These are phyloP conservation scores for Tanozyma kutaoensis DNA, from an alignment of 805 yeast species.

Conservation along the genomic window DNA sequence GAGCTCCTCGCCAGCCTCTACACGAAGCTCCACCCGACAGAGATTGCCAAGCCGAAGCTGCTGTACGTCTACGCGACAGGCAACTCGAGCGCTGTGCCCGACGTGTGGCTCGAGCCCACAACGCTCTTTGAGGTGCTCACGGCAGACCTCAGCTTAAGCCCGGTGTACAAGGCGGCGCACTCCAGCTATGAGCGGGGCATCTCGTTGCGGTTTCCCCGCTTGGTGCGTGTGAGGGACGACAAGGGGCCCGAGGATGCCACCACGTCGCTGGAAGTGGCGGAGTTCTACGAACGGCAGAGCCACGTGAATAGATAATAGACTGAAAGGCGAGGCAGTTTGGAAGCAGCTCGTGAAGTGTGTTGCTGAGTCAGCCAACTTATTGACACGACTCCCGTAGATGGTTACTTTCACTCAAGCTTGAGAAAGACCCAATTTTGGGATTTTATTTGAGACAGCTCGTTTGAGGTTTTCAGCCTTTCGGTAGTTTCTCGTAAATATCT, in stretches of 20 bases:
- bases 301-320: no score
- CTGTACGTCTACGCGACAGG: slow-evolving; percentile 51
- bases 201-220: slow-evolving; percentile 81
- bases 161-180: slow-evolving; percentile 78
- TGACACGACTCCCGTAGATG: no score
- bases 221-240: slow-evolving; percentile 73
- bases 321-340: no score
- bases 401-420: no score
- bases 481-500: no score
- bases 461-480: no score
- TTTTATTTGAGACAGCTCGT: no score
- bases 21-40: slow-evolving; percentile 54
- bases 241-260: slow-evolving; percentile 82
- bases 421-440: no score
- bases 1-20: slow-evolving; percentile 55
- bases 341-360: no score
- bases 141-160: slow-evolving; percentile 83
- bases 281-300: slow-evolving; percentile 71
- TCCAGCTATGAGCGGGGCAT: slow-evolving; percentile 68
- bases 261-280: slow-evolving; percentile 68
- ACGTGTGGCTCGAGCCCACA: slow-evolving; percentile 90
- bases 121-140: slow-evolving; percentile 77
- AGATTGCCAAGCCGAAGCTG: slow-evolving; percentile 47
- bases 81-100: slow-evolving; percentile 61
- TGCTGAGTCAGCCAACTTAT: no score